Evolutionary conservation across 1,284 basidiomycete species (phyloP), one percentile per base, ranked within the genome.

Genomic region (Golubevia sp.): DNA sequence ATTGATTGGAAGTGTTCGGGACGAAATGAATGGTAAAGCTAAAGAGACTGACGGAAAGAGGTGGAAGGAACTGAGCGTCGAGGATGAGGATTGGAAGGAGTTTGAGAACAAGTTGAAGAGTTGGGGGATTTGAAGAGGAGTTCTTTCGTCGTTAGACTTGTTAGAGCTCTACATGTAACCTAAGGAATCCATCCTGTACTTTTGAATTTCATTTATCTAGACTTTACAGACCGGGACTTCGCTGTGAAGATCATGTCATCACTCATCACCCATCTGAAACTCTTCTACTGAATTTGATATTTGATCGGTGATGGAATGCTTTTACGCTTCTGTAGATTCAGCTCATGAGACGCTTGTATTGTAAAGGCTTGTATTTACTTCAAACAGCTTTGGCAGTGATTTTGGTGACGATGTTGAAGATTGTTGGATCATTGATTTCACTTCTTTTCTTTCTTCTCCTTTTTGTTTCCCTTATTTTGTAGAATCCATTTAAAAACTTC

Each of bases 1-100:
- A 1, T 53, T 73, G 54, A 55, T 85, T 5, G 66, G 53, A 59
- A 51, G 48, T 15, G 59, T 85, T 0, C 81, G 84, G 71, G 55
- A 56, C 1, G 74, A 74, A 21, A 79, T 83, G 77, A 82, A 80
- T 48, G 38, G 26, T 27, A 51, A 58, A 2, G 56, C 58, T 56
- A 58, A 18, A 34, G 53, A 20, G 61, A 61, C 20, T 67, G 62
- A 1, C 67, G 71, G 59, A 63, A 63, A 58, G 71, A 66, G 20
- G 70, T 53, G 49, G 49, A 25, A 78, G 27, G 67, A 66, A 5
- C 48, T 82, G 1, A 74, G 77, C 1, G 63, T 79, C 26, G 64
- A 61, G 3, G 49, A 62, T 38, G 49, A 57, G 38, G 79, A 83
- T 62, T 73, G 74, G 61, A 48, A 59, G 1, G 56, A 59, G 61